phyloP scores from a whole-genome alignment of 2,329 filamentous ascomycete species.

The Periconia sp. region DNA sequence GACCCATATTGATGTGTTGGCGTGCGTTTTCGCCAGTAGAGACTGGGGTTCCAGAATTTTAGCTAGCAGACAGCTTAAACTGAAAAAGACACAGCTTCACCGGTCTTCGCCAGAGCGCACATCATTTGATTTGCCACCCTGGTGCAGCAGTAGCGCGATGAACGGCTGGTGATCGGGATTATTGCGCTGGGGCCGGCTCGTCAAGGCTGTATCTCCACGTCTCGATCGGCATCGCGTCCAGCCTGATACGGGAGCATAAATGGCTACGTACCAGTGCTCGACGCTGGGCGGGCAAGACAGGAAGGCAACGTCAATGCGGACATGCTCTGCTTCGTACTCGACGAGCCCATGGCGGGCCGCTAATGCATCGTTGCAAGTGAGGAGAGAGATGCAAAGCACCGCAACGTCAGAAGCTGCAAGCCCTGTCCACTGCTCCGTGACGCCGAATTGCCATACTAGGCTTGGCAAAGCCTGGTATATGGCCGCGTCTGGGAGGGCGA shows the following conservation, averaged over 20 bases:
- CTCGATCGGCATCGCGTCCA: slow-evolving; percentile 41
- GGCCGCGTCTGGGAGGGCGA: slow-evolving; percentile 25
- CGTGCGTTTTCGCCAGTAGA: slow-evolving; percentile 84
- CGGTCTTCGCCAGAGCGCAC: slow-evolving; percentile 40
- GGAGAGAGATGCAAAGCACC: slow-evolving; percentile 32
- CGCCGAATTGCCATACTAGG: slow-evolving; percentile 22
- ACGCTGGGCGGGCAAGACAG: slow-evolving; percentile 26
- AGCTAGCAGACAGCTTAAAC: slow-evolving; percentile 42
- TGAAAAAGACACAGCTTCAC: slow-evolving; percentile 46
- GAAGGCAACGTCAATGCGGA: slow-evolving; percentile 25
- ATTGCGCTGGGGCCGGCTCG: slow-evolving; percentile 36
- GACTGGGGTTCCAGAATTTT: slow-evolving; percentile 46
- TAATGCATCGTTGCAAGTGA: slow-evolving; percentile 41
- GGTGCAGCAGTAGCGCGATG: slow-evolving; percentile 45
- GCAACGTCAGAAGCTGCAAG: slow-evolving; percentile 41
- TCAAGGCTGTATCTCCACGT: slow-evolving; percentile 40
- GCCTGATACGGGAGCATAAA: slow-evolving; percentile 40
- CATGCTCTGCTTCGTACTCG: slow-evolving; percentile 29
- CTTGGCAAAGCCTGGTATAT: slow-evolving; percentile 38
- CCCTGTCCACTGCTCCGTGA: slow-evolving; percentile 34
- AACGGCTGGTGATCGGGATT: slow-evolving; percentile 40
- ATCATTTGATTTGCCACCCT: slow-evolving; percentile 44
- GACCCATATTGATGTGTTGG: slow-evolving; percentile 81
- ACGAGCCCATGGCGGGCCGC: slow-evolving; percentile 33
- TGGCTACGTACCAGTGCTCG: slow-evolving; percentile 37